phyloP scores from a whole-genome alignment of 345 rosid species.

The Lenwebbia sp. region DNA sequence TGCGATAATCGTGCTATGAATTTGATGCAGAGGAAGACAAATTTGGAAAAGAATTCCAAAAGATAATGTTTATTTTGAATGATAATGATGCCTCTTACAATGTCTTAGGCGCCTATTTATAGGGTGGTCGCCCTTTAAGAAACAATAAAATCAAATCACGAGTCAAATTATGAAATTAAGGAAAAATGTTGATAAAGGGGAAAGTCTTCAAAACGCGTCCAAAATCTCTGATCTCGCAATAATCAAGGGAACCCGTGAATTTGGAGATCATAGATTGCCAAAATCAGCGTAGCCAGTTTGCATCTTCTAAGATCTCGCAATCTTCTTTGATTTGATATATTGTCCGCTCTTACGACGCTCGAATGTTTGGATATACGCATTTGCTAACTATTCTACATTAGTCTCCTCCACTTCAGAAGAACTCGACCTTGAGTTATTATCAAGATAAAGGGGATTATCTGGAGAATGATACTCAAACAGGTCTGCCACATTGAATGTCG shows the following conservation, averaged over 20 bases:
- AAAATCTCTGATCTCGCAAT: rapidly evolving
- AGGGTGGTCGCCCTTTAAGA: rapidly evolving
- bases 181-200: not conserved
- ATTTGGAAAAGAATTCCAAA: not conserved
- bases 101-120: not conserved
- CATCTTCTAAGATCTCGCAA: too few relatives aligned
- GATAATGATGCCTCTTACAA: not conserved
- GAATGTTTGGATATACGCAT: not conserved
- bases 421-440: too few relatives aligned
- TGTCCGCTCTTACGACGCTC: not conserved
- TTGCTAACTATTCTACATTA: too few relatives aligned
- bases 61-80: not conserved
- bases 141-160: not conserved
- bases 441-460: too few relatives aligned
- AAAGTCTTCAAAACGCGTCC: not conserved
- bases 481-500: not conserved
- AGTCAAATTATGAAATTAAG: too few relatives aligned
- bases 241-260: not conserved
- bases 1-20: too few relatives aligned
- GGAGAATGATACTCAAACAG: too few relatives aligned
- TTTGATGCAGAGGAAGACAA: too few relatives aligned
- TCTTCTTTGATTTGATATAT: too few relatives aligned
- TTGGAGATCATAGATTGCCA: not conserved
- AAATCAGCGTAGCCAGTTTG: too few relatives aligned
- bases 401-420: too few relatives aligned